Base-by-base conservation (phyloP, 257 asterid species). In the Solanum chaucha region DNA sequence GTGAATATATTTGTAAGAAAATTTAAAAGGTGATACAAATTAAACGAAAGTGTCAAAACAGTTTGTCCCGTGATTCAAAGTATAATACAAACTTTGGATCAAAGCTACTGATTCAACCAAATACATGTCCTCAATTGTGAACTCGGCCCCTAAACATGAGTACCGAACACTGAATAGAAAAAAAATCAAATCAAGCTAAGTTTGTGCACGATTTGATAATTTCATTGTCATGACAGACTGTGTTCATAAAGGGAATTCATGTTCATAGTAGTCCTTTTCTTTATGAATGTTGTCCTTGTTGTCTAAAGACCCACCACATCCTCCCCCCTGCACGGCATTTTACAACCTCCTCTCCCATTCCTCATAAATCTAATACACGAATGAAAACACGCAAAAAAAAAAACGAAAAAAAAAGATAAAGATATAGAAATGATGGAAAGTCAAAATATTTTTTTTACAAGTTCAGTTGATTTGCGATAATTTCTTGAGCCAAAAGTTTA, bases 171-270 rank as follows among this genome's bases (percentile, higher is more conserved):
- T 5, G 7, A 72, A 8, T 4, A 2, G 0, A 0, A 19, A 32
- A 71, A 17, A 35, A 19, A 1, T 3, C 4, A 70, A 34, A 17
- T 19, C 46, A 35, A 74, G 32, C 1, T 64, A 40, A n/a, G 6
- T 13, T 38, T 5, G 82, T 26, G 24, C 20, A 38, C 28, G 32
- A 20, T 81, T 48, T 81, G 19, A 48, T 28, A 8, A 48, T 15
- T 48, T 81, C 85, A 48, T 48, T 15, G 40, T 80, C 85, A 80
- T 17, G 85, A 80, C 85, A 80, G 84, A 80, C 68, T 80, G 44
- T 10, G 24, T 44, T 44, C 36, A 78, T 77, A 7, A 77, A 41
- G 64, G 24, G 65, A 41, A 40, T 77, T 77, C 13, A 77, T 78
- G 38, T 28, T 80, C 36, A 44, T 80, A 80, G 68, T 80, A 78